Evolutionary conservation across 768 basidiomycete species (phyloP).

Genomic region (Lentinula detonsa): DNA sequence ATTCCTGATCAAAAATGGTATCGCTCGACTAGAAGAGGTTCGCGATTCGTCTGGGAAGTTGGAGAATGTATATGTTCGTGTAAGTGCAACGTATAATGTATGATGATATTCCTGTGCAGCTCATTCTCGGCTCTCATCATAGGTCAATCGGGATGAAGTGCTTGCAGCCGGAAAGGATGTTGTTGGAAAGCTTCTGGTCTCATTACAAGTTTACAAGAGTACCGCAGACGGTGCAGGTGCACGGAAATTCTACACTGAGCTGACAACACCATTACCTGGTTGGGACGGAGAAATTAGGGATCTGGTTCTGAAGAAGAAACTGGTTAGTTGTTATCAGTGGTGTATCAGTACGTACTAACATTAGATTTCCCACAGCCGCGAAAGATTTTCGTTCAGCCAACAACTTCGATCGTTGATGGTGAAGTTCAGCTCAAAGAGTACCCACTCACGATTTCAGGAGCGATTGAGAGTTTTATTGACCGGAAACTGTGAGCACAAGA

Average conservation of each 20-base stretch:
- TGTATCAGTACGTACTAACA: background rate
- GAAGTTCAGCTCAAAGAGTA: constrained; percentile 79
- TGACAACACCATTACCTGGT: constrained; percentile 65
- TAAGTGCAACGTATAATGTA: constrained; percentile 23
- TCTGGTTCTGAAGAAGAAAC: constrained; percentile 73
- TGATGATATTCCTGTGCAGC: background rate
- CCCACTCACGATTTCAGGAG: constrained; percentile 62
- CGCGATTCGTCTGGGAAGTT: constrained; percentile 51
- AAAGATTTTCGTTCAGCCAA: constrained; percentile 82
- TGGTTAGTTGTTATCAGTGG: constrained; percentile 34
- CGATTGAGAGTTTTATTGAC: constrained; percentile 81
- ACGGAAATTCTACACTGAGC: constrained; percentile 69
- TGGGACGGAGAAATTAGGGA: constrained; percentile 78
- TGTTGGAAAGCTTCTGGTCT: constrained; percentile 69
- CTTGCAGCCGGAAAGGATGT: constrained; percentile 58
- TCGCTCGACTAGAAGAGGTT: constrained; percentile 67
- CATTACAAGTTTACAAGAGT: constrained; percentile 81
- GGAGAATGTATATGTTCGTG: constrained; percentile 65
- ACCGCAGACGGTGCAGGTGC: constrained; percentile 80
- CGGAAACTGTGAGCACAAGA: constrained; percentile 36
- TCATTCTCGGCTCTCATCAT: background rate
- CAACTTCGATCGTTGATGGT: constrained; percentile 59
- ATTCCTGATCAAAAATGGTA: constrained; percentile 64
- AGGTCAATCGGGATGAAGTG: constrained; percentile 72
- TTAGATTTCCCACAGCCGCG: constrained; percentile 49